phyloP scores from a whole-genome alignment of 805 yeast species.

The Yarrowia divulgata region DNA sequence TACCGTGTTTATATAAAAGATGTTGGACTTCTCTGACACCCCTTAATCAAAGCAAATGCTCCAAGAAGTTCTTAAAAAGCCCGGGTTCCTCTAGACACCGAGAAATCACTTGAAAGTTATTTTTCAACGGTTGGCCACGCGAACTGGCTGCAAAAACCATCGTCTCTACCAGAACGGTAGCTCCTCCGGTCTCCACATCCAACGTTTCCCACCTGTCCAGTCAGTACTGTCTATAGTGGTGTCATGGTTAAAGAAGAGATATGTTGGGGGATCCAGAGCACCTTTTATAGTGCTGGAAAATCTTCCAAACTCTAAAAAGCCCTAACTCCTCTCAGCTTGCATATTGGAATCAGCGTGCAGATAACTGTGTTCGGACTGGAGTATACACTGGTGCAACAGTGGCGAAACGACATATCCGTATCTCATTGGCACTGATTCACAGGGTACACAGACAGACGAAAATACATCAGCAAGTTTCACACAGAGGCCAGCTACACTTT shows the following conservation, averaged over 20 bases:
- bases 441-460: not conserved
- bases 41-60: conserved; percentile 33
- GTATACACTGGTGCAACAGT: conserved; percentile 17
- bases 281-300: conserved; percentile 21
- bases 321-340: conserved; percentile 29
- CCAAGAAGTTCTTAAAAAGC: conserved; percentile 37
- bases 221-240: conserved; percentile 40
- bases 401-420: conserved; percentile 7
- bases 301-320: conserved; percentile 20
- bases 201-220: conserved; percentile 39
- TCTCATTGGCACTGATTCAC: not conserved
- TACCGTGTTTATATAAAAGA: conserved; percentile 9
- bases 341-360: conserved; percentile 15
- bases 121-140: conserved; percentile 38
- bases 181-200: conserved; percentile 32
- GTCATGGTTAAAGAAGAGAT: conserved; percentile 30
- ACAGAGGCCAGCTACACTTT: not conserved
- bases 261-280: not conserved
- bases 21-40: conserved; percentile 40
- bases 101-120: conserved; percentile 39
- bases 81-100: conserved; percentile 39
- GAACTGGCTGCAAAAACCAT: conserved; percentile 30
- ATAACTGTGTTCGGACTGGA: conserved; percentile 16
- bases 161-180: conserved; percentile 39
- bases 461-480: not conserved